These are phyloP conservation scores for Coniochaeta sp. DNA, from an alignment of 2,329 filamentous ascomycete species.

Conservation along the genomic window DNA sequence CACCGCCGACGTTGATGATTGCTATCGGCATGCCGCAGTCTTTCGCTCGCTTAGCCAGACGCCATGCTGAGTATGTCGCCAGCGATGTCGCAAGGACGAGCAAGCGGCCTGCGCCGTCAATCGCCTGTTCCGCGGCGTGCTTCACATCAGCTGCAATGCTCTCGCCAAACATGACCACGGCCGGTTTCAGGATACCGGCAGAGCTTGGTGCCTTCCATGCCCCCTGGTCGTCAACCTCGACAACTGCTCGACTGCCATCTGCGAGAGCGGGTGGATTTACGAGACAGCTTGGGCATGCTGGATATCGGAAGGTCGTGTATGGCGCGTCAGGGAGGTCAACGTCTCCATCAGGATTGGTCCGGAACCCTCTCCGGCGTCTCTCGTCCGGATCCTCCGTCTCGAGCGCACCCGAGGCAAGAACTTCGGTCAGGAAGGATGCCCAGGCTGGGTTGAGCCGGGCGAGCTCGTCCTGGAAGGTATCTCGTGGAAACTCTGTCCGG, in stretches of 20 bases:
- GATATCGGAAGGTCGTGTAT: conserved; percentile 86
- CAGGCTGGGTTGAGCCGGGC: conserved; percentile 78
- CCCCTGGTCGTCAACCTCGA: conserved; percentile 71
- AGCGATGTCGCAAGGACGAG: conserved; percentile 83
- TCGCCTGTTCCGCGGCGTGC: conserved; percentile 65
- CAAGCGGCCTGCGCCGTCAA: conserved; percentile 68
- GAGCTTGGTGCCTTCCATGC: conserved; percentile 62
- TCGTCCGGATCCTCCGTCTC: conserved; percentile 69
- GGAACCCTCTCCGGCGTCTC: conserved; percentile 60
- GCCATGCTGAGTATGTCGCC: conserved; percentile 93
- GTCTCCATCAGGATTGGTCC: conserved; percentile 89
- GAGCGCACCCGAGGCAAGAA: conserved; percentile 66
- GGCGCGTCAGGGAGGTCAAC: conserved; percentile 82
- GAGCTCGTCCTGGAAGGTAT: conserved; percentile 68
- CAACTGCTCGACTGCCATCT: conserved; percentile 45
- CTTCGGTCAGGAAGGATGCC: conserved; percentile 66
- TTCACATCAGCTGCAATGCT: conserved; percentile 67
- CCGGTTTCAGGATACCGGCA: conserved; percentile 82
- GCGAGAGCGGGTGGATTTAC: conserved; percentile 47
- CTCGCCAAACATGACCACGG: conserved; percentile 95
- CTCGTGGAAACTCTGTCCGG: conserved; percentile 60
- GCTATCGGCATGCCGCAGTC: conserved; percentile 79
- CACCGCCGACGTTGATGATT: conserved; percentile 80
- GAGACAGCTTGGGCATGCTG: conserved; percentile 77
- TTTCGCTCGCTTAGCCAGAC: conserved; percentile 74